phyloP scores from a whole-genome alignment of 148 eudicot species.

The Heliosperma pusillum region DNA sequence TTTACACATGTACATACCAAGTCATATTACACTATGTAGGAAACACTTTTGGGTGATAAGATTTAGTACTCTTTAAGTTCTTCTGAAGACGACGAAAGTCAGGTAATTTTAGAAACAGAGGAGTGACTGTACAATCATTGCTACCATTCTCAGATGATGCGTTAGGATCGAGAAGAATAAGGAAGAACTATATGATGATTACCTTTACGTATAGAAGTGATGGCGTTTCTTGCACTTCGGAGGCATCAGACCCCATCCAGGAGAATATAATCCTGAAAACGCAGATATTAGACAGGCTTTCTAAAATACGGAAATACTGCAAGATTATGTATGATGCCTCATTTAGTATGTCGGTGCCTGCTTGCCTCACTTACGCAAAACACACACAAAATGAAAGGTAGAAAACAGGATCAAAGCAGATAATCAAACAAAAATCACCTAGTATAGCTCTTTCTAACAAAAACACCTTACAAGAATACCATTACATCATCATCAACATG shows the following conservation, averaged over 20 bases:
- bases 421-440: not conserved
- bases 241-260: constrained; percentile 59
- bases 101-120: too few relatives aligned
- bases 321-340: not conserved
- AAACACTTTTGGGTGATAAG: too few relatives aligned
- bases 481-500: too few relatives aligned
- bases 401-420: not conserved
- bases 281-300: constrained; percentile 10
- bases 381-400: not conserved
- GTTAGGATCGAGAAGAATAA: not conserved
- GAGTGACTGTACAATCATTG: not conserved
- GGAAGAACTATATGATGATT: constrained; percentile 5
- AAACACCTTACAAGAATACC: too few relatives aligned
- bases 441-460: too few relatives aligned
- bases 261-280: constrained; percentile 24
- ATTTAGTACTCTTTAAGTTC: too few relatives aligned
- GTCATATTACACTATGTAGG: too few relatives aligned
- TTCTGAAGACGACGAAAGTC: too few relatives aligned
- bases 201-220: constrained; percentile 53
- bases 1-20: too few relatives aligned
- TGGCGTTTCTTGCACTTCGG: constrained; percentile 36
- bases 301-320: not conserved
- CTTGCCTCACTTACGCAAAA: not conserved
- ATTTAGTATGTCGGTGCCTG: not conserved
- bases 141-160: not conserved